Evolutionary conservation across 2,329 filamentous ascomycete species (phyloP).

Genomic region (Colletotrichum sojae): DNA sequence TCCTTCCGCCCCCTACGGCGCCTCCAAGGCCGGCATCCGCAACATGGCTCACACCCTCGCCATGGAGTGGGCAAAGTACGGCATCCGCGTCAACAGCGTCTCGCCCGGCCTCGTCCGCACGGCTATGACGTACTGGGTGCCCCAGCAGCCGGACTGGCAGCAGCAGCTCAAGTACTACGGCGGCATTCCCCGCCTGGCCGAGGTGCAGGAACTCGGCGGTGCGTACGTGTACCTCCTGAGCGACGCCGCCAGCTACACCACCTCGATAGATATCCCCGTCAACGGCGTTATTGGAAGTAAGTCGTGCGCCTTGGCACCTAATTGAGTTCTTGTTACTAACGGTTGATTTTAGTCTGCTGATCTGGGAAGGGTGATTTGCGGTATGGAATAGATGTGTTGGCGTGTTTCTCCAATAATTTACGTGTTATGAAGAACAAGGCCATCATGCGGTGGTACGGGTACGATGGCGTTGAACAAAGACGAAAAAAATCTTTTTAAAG

Average conservation of each 20-base stretch:
- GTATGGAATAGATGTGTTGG: no score
- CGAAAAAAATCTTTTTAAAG: no score
- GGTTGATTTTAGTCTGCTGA: slow-evolving; percentile 2
- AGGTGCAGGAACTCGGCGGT: slow-evolving; percentile 63
- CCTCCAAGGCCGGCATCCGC: slow-evolving; percentile 59
- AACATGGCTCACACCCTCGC: slow-evolving; percentile 58
- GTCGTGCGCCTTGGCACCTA: background rate
- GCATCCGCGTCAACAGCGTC: slow-evolving; percentile 62
- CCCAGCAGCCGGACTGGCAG: slow-evolving; percentile 67
- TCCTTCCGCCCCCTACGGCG: slow-evolving; percentile 64
- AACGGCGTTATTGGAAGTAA: slow-evolving; percentile 55
- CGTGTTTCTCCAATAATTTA: no score
- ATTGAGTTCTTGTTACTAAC: background rate
- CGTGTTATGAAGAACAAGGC: no score
- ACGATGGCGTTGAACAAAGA: no score
- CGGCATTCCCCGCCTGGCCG: slow-evolving; percentile 64
- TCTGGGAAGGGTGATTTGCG: no score
- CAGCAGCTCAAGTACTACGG: slow-evolving; percentile 71
- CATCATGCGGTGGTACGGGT: no score
- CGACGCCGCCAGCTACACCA: slow-evolving; percentile 66
- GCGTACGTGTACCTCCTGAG: slow-evolving; percentile 71
- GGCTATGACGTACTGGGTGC: slow-evolving; percentile 65
- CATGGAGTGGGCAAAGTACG: slow-evolving; percentile 63
- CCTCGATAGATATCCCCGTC: slow-evolving; percentile 64
- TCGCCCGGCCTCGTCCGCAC: slow-evolving; percentile 61